These are phyloP conservation scores for Blastobotrys persicus DNA, from an alignment of 1,139 yeast genomes.

Conservation along the genomic window DNA sequence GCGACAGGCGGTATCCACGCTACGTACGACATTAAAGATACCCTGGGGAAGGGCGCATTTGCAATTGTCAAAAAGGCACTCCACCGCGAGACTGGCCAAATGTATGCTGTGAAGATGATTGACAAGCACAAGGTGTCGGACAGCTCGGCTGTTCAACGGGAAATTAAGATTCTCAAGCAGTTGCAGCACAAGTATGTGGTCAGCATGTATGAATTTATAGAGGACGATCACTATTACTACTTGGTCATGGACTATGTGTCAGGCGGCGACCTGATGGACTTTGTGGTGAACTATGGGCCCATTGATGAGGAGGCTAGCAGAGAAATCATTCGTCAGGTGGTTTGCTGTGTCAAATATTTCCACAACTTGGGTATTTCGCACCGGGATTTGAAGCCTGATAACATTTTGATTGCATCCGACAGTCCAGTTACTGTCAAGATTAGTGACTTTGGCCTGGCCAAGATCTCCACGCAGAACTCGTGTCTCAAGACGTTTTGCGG, in stretches of 20 bases:
- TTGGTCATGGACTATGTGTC: slow-evolving; percentile 93
- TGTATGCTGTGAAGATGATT: slow-evolving; percentile 88
- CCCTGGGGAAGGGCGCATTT: slow-evolving; percentile 95
- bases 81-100: slow-evolving; percentile 76
- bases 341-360: slow-evolving; percentile 81
- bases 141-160: slow-evolving; percentile 80
- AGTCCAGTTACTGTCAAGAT: slow-evolving; percentile 88
- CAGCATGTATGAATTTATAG: slow-evolving; percentile 75
- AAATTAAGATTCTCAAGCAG: slow-evolving; percentile 71
- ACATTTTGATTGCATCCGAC: slow-evolving; percentile 83
- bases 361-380: slow-evolving; percentile 89
- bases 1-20: slow-evolving; percentile 49
- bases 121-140: slow-evolving; percentile 80
- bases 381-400: slow-evolving; percentile 91
- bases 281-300: slow-evolving; percentile 87
- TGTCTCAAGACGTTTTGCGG: slow-evolving; percentile 89
- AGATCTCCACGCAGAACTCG: slow-evolving; percentile 71
- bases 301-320: slow-evolving; percentile 88
- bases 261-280: slow-evolving; percentile 97
- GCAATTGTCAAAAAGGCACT: slow-evolving; percentile 92
- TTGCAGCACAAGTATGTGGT: slow-evolving; percentile 85
- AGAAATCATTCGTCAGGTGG: slow-evolving; percentile 78
- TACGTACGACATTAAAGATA: slow-evolving; percentile 73
- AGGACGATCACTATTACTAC: slow-evolving; percentile 75
- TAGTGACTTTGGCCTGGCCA: slow-evolving; percentile 91